phyloP scores from a whole-genome alignment of 23 red algal species.

The Gracilaria caudata region DNA sequence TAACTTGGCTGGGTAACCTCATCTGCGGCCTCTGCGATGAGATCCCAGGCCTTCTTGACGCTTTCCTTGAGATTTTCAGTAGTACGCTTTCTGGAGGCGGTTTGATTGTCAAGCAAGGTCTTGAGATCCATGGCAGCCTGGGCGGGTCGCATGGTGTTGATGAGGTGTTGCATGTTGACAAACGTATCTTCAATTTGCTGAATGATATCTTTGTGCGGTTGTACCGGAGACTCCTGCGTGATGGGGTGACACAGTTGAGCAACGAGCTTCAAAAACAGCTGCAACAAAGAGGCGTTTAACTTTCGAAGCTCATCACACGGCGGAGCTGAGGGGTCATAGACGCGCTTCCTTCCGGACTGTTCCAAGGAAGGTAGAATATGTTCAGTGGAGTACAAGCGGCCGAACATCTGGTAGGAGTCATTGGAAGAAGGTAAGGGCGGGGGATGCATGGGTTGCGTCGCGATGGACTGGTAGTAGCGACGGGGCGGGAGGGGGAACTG shows the following conservation, averaged over 20 bases:
- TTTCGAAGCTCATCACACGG: conserved; percentile 47
- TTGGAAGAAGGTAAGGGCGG: conserved; percentile 43
- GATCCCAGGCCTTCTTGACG: conserved; percentile 54
- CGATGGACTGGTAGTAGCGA: conserved; percentile 54
- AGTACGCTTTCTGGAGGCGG: conserved; percentile 40
- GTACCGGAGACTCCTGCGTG: conserved; percentile 15
- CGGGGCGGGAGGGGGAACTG: conserved; percentile 67
- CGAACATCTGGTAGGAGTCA: conserved; percentile 62
- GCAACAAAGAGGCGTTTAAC: conserved; percentile 35
- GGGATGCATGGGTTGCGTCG: conserved; percentile 28
- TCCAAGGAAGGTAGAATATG: conserved; percentile 43
- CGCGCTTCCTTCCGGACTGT: conserved; percentile 29
- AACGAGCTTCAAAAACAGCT: conserved; percentile 57
- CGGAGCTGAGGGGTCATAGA: conserved; percentile 37
- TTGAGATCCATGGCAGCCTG: conserved; percentile 67
- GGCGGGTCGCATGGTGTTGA: conserved; percentile 59
- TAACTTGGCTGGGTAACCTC: conserved; percentile 44
- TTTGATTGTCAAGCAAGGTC: conserved; percentile 50
- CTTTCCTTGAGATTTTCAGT: conserved; percentile 56
- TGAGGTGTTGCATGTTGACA: conserved; percentile 68
- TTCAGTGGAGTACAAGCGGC: conserved; percentile 50
- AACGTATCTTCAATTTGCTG: conserved; percentile 44
- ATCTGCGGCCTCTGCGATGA: conserved; percentile 54
- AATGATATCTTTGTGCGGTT: conserved; percentile 30
- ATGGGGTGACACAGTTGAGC: conserved; percentile 38